Evolutionary conservation across 2,329 filamentous ascomycete genomes (phyloP).

Genomic region (Aureobasidium zeae): DNA sequence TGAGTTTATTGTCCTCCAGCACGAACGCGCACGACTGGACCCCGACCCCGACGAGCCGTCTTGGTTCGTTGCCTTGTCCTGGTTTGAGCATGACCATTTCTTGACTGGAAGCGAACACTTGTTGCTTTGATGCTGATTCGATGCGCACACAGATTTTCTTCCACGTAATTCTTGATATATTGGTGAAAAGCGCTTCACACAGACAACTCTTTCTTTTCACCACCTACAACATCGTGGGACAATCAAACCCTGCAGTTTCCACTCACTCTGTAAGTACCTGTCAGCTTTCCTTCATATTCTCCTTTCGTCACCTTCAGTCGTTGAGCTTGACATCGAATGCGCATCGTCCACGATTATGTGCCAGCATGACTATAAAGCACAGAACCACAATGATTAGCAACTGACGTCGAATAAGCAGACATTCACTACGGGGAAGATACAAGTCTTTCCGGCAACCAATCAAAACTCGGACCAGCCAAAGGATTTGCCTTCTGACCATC

Average conservation of each 20-base stretch:
- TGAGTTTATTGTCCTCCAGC: neutral
- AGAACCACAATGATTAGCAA: slow-evolving; percentile 1
- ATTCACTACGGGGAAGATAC: slow-evolving; percentile 1
- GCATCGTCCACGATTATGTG: neutral
- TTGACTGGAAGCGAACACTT: too few relatives aligned
- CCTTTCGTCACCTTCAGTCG: neutral
- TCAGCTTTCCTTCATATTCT: neutral
- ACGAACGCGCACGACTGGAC: too few relatives aligned
- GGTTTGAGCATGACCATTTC: neutral
- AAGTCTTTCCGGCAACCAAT: slow-evolving; percentile 3
- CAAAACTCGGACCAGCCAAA: neutral
- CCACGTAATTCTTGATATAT: neutral
- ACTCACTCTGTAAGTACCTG: too few relatives aligned
- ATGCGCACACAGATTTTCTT: too few relatives aligned
- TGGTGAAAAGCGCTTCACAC: too few relatives aligned
- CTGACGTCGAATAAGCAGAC: slow-evolving; percentile 3
- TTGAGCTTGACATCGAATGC: slow-evolving; percentile 1
- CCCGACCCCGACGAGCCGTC: too few relatives aligned
- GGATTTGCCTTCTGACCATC: neutral
- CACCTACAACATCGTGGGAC: neutral
- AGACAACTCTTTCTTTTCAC: neutral
- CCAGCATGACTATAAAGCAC: neutral
- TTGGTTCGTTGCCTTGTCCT: too few relatives aligned
- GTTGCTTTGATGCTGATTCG: too few relatives aligned
- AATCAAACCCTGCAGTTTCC: neutral